A percentile compares a stretch with the other conserved stretches of the same genome.
Evolutionary conservation across 2,329 filamentous ascomycete species (phyloP).

Genomic region (Pseudocercospora ulei): DNA sequence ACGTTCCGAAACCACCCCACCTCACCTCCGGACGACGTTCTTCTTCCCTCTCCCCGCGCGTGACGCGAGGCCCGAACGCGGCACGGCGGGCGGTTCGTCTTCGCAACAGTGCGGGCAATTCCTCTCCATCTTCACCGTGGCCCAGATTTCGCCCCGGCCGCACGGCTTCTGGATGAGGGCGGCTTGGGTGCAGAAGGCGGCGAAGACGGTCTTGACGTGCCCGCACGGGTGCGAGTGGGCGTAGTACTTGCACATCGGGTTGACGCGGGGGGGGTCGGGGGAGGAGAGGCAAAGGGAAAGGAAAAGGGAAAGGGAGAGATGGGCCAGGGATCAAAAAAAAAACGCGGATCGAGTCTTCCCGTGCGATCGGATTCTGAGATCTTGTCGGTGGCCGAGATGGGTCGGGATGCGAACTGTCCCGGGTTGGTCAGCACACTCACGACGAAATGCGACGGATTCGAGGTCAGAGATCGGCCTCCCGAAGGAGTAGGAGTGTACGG

Average conservation of each 20-base stretch:
- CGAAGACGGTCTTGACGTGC: conserved; percentile 38
- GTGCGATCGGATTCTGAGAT: too few relatives aligned
- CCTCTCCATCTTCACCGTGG: conserved; percentile 33
- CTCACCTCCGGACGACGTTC: conserved; percentile 18
- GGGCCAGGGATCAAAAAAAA: neutral
- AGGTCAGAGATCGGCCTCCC: too few relatives aligned
- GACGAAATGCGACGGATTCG: too few relatives aligned
- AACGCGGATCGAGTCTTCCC: too few relatives aligned
- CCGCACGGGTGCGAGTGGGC: conserved; percentile 42
- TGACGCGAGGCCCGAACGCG: conserved; percentile 12
- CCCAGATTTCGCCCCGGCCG: conserved; percentile 33
- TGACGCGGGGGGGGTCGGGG: neutral
- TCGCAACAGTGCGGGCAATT: conserved; percentile 29
- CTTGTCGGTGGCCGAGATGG: too few relatives aligned
- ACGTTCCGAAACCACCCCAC: neutral
- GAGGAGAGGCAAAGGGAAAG: neutral
- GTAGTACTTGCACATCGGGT: conserved; percentile 43
- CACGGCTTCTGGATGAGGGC: conserved; percentile 32
- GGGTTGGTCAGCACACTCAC: too few relatives aligned
- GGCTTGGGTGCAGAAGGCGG: conserved; percentile 31
- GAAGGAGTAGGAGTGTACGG: too few relatives aligned
- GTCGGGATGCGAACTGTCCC: too few relatives aligned
- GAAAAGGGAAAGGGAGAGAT: neutral
- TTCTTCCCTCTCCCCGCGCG: conserved; percentile 18
- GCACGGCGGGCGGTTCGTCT: conserved; percentile 18